Evolutionary conservation across 2,329 filamentous ascomycete species (phyloP), one percentile per base, ranked within the genome.

Genomic region (Aspergillus versicolor): DNA sequence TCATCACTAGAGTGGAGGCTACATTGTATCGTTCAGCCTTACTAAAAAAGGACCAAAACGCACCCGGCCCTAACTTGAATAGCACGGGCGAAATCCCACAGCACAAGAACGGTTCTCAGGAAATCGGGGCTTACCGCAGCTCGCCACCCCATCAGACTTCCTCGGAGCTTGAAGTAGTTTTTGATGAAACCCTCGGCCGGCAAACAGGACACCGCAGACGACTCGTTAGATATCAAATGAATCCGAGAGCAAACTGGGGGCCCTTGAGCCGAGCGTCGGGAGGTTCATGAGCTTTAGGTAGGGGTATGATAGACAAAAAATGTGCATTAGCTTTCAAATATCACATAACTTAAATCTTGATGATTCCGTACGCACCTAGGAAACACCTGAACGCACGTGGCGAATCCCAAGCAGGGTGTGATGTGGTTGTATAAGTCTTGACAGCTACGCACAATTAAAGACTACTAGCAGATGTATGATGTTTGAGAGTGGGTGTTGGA

Each of bases 201-300:
- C 87, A 91, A 58, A 83, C 67, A 17, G 59, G 66, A 61, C 82
- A 84, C 52, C 82, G 79, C 48, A 88, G 84, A 70, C 88, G 87
- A 62, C 81, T 95, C 45, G 86, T 95, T 53, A 82, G 93, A 61
- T 99, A 97, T 74, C 94, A 96, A 77, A 77, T 88, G 59, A 97
- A 97, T 70, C 94, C 94, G 45, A 81, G 88, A 58, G 88, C 91
- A 68, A 94, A 97, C 72, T 99, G 94, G 94, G 94, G 94, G 0
- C 94, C 94, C 1, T 86, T 96, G 85, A 78, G 71, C 57, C 73
- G 76, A 38, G 78, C 78, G 6, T 62, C 65, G 21, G 64, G 65
- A 3, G 56, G 59, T 19, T 50, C 52, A 47, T 61, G 55, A 48
- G 15, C 22, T 19, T 6, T 13, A 5, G 40, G 17, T 50, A 40